Evolutionary conservation across 768 basidiomycete species (phyloP).

Genomic region (Collybia sp.): DNA sequence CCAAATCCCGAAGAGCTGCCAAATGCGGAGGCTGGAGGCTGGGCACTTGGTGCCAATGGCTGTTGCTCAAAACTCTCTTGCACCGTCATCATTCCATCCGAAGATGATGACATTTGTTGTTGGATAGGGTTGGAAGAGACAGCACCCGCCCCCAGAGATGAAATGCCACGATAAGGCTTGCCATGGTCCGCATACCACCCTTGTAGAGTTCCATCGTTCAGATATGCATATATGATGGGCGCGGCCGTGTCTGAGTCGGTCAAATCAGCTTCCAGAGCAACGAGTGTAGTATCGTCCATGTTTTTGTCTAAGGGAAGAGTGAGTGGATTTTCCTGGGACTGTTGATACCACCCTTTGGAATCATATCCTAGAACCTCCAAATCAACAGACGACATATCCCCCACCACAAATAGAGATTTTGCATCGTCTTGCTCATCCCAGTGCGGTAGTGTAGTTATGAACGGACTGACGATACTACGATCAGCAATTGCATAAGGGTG

Average conservation of each 20-base stretch:
- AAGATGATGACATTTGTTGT: constrained; percentile 13
- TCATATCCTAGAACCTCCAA: constrained; percentile 40
- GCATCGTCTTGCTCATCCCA: constrained; percentile 45
- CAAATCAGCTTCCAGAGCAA: constrained; percentile 63
- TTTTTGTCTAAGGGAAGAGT: constrained; percentile 66
- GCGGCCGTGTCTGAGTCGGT: constrained; percentile 38
- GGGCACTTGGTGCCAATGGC: constrained; percentile 15
- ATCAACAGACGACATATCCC: constrained; percentile 41
- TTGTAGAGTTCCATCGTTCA: constrained; percentile 73
- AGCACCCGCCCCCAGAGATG: constrained; percentile 16
- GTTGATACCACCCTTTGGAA: constrained; percentile 41
- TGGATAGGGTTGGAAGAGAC: constrained; percentile 18
- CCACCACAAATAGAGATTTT: constrained; percentile 39
- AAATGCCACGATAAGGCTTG: constrained; percentile 56
- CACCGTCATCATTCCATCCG: constrained; percentile 6
- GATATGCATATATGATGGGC: constrained; percentile 70
- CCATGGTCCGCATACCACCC: constrained; percentile 68
- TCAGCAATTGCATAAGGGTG: constrained; percentile 37
- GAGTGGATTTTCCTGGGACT: constrained; percentile 47
- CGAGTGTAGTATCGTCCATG: constrained; percentile 63
- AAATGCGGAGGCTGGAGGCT: constrained; percentile 19
- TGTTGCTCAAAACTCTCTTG: constrained; percentile 5
- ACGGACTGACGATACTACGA: constrained; percentile 32
- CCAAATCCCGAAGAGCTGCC: constrained; percentile 19
- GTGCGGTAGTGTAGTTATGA: constrained; percentile 32